These are phyloP conservation scores for Podospora tetraspora DNA, from an alignment of 495 filamentous ascomycete genomes.

Conservation along the genomic window DNA sequence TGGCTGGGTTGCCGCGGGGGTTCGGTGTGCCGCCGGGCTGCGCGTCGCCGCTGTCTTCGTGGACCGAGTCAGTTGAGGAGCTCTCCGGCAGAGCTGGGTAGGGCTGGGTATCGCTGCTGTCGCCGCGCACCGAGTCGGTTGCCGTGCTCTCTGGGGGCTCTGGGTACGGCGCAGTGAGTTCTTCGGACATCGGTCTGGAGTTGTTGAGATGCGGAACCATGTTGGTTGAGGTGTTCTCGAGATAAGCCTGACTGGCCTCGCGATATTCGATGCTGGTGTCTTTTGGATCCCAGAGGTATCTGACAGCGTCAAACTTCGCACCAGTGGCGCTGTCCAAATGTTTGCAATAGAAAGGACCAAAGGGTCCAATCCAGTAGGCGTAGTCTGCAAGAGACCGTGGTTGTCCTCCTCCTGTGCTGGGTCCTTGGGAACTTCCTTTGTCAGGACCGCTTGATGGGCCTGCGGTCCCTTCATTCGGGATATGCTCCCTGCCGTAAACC, in stretches of 20 bases:
- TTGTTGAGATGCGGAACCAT: too few species aligned
- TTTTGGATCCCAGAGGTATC: not conserved
- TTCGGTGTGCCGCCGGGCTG: not conserved
- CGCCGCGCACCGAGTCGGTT: too few species aligned
- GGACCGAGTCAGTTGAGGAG: too few species aligned
- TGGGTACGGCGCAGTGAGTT: too few species aligned
- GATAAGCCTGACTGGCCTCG: not conserved
- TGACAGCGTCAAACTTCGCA: not conserved
- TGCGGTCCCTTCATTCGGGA: too few species aligned
- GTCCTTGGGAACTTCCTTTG: not conserved
- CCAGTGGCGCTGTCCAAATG: not conserved
- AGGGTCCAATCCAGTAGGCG: not conserved
- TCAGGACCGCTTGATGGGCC: not conserved
- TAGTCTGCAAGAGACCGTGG: not conserved
- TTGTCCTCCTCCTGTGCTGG: not conserved
- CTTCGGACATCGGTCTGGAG: too few species aligned
- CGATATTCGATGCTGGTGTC: not conserved
- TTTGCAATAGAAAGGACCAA: not conserved
- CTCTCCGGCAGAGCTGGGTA: too few species aligned
- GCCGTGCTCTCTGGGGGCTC: too few species aligned
- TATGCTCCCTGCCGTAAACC: too few species aligned
- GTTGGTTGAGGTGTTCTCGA: not conserved
- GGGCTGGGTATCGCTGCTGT: too few species aligned
- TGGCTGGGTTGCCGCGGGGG: too few species aligned
- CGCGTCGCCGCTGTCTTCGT: too few species aligned